Evolutionary conservation across 2,329 filamentous ascomycete species (phyloP).

Genomic region (Emergomyces orientalis): DNA sequence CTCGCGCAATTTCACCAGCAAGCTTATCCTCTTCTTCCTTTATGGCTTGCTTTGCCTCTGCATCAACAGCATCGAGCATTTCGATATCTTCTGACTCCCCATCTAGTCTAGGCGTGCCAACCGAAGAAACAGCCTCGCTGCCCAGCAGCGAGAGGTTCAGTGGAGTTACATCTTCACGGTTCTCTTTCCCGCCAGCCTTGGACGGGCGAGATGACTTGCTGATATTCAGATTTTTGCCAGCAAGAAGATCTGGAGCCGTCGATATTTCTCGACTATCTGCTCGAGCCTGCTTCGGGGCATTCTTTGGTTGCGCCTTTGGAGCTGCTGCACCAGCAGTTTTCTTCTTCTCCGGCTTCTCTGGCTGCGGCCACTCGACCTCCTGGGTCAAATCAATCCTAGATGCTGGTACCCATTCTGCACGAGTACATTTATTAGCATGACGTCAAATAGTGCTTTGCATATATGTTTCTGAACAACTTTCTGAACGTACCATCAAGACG

Average conservation of each 20-base stretch:
- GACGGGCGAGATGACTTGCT: slow-evolving; percentile 41
- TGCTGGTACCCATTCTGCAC: slow-evolving; percentile 75
- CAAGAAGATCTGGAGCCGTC: slow-evolving; percentile 45
- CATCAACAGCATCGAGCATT: slow-evolving; percentile 32
- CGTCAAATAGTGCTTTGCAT: neutral
- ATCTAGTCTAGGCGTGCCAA: slow-evolving; percentile 32
- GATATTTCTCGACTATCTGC: slow-evolving; percentile 47
- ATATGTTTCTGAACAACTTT: neutral
- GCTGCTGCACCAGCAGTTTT: slow-evolving; percentile 53
- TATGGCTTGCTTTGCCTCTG: slow-evolving; percentile 21
- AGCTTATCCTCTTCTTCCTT: slow-evolving; percentile 32
- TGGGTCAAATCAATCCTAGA: slow-evolving; percentile 74
- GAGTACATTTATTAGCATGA: slow-evolving; percentile 32
- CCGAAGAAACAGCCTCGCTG: slow-evolving; percentile 30
- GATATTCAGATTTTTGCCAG: slow-evolving; percentile 42
- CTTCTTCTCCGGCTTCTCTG: slow-evolving; percentile 79
- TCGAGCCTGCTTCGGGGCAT: slow-evolving; percentile 46
- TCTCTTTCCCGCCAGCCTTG: slow-evolving; percentile 52
- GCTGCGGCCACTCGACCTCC: slow-evolving; percentile 93
- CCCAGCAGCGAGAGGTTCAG: slow-evolving; percentile 25
- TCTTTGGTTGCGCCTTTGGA: slow-evolving; percentile 48
- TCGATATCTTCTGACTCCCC: slow-evolving; percentile 34
- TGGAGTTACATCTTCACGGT: slow-evolving; percentile 39
- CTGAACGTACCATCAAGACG: slow-evolving; percentile 48
- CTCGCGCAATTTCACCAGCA: slow-evolving; percentile 46